Percentiles rank a stretch among this genome's conserved stretches.
Evolutionary conservation across 2,329 filamentous ascomycete species (phyloP).

Genomic region (Pseudogymnoascus sp.): DNA sequence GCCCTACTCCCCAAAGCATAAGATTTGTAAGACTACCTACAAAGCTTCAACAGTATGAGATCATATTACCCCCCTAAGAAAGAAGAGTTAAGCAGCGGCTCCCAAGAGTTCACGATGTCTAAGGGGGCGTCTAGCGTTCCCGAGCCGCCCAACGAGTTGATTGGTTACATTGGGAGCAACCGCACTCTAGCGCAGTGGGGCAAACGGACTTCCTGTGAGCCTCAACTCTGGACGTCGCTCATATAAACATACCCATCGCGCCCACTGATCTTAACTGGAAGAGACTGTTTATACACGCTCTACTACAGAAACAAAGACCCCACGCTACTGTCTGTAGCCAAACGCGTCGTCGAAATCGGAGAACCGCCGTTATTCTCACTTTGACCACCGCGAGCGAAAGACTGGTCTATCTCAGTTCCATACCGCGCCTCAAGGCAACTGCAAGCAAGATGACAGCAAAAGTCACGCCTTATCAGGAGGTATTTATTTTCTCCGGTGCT

Average conservation of each 20-base stretch:
- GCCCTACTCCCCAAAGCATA: too few species aligned
- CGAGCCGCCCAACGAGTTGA: not conserved
- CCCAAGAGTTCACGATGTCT: not conserved
- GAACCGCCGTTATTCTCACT: not conserved
- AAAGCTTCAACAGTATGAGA: not conserved
- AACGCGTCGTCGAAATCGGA: too few species aligned
- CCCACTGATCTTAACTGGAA: not conserved
- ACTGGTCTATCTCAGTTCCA: not conserved
- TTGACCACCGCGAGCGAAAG: not conserved
- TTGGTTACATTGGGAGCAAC: constrained; percentile 6
- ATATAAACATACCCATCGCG: not conserved
- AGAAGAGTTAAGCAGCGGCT: not conserved
- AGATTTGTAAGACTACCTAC: not conserved
- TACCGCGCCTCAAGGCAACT: not conserved
- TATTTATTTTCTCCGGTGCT: not conserved
- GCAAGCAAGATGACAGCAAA: not conserved
- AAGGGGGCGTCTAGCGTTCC: not conserved
- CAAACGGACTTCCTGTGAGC: not conserved
- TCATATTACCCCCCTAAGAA: not conserved
- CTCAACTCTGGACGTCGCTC: not conserved
- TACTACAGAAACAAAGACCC: not conserved
- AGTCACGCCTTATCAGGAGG: constrained; percentile 1
- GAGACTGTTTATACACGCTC: too few species aligned
- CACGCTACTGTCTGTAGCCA: not conserved
- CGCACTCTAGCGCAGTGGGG: not conserved